These are phyloP conservation scores for Metarhizium guizhouense DNA, from an alignment of 2,329 filamentous ascomycete species.

Conservation along the genomic window DNA sequence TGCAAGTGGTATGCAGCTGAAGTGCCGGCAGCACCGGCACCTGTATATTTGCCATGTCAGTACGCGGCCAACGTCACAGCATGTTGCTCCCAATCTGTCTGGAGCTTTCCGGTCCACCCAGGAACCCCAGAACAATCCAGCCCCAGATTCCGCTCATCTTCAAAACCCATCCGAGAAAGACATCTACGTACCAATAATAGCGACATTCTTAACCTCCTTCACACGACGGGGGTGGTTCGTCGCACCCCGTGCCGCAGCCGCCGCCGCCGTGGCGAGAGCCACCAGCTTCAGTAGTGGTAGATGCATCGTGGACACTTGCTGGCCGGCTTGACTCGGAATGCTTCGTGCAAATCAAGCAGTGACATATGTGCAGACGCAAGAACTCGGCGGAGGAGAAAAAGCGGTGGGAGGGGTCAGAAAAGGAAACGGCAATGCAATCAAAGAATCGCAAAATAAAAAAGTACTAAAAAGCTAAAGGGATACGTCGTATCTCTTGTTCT, in stretches of 20 bases:
- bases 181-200: slow-evolving; percentile 25
- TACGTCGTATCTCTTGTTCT: background rate
- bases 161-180: too few species aligned
- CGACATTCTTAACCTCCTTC: slow-evolving; percentile 22
- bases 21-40: slow-evolving; percentile 81
- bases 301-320: slow-evolving; percentile 6
- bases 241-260: slow-evolving; percentile 8
- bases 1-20: slow-evolving; percentile 78
- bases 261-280: slow-evolving; percentile 10
- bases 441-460: background rate
- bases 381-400: too few species aligned
- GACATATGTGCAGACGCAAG: too few species aligned
- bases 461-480: too few species aligned
- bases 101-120: too few species aligned
- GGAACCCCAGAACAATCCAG: too few species aligned
- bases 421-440: background rate
- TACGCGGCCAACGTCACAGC: background rate
- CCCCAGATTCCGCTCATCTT: too few species aligned
- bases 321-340: background rate
- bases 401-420: too few species aligned
- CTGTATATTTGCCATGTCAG: slow-evolving; percentile 34
- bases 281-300: slow-evolving; percentile 3
- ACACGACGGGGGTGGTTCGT: slow-evolving; percentile 4
- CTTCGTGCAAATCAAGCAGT: background rate
- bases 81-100: background rate